Conservation (phyloP, 371 early-diverging fungal species). For the Syncephalastrum sp. region DNA sequence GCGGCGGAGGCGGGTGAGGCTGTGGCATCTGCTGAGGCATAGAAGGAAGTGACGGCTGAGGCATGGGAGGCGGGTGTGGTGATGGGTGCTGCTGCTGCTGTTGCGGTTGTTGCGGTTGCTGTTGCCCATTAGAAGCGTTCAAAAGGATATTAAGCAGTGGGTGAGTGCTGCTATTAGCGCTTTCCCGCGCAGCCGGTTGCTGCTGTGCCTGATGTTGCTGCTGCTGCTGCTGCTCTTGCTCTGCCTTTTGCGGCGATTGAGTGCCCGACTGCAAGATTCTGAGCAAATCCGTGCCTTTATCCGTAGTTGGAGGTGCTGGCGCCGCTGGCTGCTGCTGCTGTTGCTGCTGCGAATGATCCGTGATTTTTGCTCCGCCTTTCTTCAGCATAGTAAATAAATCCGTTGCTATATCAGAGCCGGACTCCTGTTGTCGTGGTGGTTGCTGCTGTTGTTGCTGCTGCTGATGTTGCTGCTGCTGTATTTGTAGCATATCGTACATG, state of each 20-base stretch:
- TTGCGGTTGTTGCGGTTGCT: no score
- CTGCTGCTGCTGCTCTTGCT: constrained; percentile 3
- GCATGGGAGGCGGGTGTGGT: constrained; percentile 3
- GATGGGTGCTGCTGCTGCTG: background rate
- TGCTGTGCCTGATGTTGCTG: constrained; percentile 11
- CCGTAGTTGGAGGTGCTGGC: background rate
- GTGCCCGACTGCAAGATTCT: constrained; percentile 11
- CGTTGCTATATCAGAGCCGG: background rate
- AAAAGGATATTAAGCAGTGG: no score
- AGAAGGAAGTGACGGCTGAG: constrained; percentile 7
- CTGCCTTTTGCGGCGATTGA: constrained; percentile 3
- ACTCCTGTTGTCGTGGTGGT: constrained; percentile 18
- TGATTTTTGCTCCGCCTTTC: no score
- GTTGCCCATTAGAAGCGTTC: no score
- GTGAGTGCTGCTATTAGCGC: no score
- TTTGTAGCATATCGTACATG: constrained; percentile 11
- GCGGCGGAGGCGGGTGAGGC: background rate
- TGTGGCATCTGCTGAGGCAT: constrained; percentile 2
- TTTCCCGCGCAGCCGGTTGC: constrained; percentile 3
- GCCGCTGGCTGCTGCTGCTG: constrained; percentile 19
- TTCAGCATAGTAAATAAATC: no score
- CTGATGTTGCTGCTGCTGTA: constrained; percentile 24
- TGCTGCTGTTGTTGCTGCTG: constrained; percentile 23
- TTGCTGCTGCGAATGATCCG: background rate
- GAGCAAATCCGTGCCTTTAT: constrained; percentile 6